phyloP scores from a whole-genome alignment of 164 flowering plant genomes.

The Aristolochia fimbriata region DNA sequence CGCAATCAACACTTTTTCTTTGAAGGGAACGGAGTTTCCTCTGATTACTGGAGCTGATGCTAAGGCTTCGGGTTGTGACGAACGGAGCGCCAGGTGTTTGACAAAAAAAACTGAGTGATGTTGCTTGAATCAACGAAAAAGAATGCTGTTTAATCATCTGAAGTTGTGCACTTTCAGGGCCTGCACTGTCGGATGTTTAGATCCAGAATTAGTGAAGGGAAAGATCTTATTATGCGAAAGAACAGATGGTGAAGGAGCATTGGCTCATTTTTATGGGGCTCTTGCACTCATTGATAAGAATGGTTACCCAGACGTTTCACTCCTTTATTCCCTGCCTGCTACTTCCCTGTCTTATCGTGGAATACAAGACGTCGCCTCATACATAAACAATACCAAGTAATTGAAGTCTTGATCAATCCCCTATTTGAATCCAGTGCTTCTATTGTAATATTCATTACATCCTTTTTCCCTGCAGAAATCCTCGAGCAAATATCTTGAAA shows the following conservation, averaged over 20 bases:
- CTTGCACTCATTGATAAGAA: background rate
- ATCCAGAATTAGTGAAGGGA: background rate
- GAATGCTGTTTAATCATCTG: background rate
- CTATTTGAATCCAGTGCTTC: no score
- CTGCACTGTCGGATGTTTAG: background rate
- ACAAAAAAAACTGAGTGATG: background rate
- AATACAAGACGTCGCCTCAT: background rate
- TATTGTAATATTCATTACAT: no score
- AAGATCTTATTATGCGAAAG: background rate
- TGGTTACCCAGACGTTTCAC: background rate
- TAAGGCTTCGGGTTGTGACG: background rate
- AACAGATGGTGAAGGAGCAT: background rate
- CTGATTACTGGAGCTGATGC: slow-evolving; percentile 33
- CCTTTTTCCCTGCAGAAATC: background rate
- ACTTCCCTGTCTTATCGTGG: background rate
- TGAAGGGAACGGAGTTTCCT: slow-evolving; percentile 22
- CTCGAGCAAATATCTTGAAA: background rate
- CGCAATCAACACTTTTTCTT: slow-evolving; percentile 20
- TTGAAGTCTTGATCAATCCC: background rate
- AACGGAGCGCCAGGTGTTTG: background rate
- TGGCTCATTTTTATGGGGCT: background rate
- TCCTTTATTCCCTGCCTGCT: background rate
- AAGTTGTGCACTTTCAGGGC: background rate
- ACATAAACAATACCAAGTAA: background rate
- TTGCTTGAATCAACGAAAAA: background rate